phyloP scores from a whole-genome alignment of 2,329 filamentous ascomycete species.

The Fusarium sp. region DNA sequence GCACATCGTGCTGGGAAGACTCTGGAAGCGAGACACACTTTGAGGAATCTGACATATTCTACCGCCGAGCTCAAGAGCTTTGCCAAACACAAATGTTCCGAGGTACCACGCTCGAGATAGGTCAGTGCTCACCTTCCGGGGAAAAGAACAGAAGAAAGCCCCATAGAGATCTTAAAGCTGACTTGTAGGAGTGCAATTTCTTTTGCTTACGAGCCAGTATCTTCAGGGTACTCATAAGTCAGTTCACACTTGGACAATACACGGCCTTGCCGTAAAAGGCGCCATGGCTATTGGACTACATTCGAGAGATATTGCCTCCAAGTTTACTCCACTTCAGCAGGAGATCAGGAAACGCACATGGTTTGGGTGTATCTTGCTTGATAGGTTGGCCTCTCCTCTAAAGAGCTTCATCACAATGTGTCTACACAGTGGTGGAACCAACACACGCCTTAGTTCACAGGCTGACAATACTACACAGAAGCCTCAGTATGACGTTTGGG shows the following conservation, averaged over 20 bases:
- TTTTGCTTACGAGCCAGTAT: conserved; percentile 64
- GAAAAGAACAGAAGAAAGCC: too few relatives aligned
- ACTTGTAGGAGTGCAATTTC: conserved; percentile 57
- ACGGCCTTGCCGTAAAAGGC: conserved; percentile 65
- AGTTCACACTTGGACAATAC: conserved; percentile 66
- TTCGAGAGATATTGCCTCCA: conserved; percentile 53
- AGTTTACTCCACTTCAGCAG: conserved; percentile 57
- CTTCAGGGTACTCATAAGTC: conserved; percentile 67
- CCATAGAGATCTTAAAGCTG: too few relatives aligned
- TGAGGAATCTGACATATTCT: conserved; percentile 59
- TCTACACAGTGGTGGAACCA: too few relatives aligned
- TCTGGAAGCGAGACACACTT: conserved; percentile 42
- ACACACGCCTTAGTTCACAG: background rate
- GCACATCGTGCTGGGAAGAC: conserved; percentile 31
- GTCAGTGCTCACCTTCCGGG: background rate
- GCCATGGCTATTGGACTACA: conserved; percentile 67
- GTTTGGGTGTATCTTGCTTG: conserved; percentile 47
- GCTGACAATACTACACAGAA: conserved; percentile 1
- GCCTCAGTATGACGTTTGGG: conserved; percentile 4
- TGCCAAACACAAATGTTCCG: conserved; percentile 58
- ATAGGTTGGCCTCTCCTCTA: conserved; percentile 14
- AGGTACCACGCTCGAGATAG: conserved; percentile 60
- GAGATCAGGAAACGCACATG: conserved; percentile 64
- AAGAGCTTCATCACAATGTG: too few relatives aligned
- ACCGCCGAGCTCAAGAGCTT: conserved; percentile 58